These are phyloP conservation scores for Cladophialophora carrionii DNA, from an alignment of 2,329 filamentous ascomycete species.

Conservation along the genomic window DNA sequence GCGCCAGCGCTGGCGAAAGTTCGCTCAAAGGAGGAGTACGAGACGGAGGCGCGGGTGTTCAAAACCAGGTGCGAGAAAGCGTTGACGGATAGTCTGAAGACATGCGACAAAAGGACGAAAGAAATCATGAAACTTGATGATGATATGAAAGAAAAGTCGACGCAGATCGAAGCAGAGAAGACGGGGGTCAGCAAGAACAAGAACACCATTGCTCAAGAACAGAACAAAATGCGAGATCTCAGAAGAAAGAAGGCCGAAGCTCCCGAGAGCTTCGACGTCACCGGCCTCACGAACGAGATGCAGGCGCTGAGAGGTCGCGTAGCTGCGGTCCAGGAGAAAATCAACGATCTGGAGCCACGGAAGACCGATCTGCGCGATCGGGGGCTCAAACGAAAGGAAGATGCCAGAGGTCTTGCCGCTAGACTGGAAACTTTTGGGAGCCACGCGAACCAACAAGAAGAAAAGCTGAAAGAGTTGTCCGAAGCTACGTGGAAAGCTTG, in stretches of 20 bases:
- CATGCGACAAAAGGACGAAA: conserved; percentile 42
- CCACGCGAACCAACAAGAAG: conserved; percentile 72
- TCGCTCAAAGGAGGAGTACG: conserved; percentile 71
- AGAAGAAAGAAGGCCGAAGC: conserved; percentile 65
- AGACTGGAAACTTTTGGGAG: conserved; percentile 69
- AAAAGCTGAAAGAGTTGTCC: conserved; percentile 64
- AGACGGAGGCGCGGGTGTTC: conserved; percentile 42
- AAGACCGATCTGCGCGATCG: conserved; percentile 45
- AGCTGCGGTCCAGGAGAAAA: conserved; percentile 47
- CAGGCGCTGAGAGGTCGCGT: conserved; percentile 23
- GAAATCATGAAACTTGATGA: conserved; percentile 48
- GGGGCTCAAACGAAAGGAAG: conserved; percentile 44
- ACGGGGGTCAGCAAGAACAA: conserved; percentile 57
- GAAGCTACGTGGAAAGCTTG: conserved; percentile 71
- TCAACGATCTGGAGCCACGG: conserved; percentile 38
- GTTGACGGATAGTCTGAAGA: conserved; percentile 51
- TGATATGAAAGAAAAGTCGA: conserved; percentile 44
- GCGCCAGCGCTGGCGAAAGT: conserved; percentile 72
- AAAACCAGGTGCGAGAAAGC: conserved; percentile 58
- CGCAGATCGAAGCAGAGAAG: conserved; percentile 56
- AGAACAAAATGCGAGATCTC: conserved; percentile 64
- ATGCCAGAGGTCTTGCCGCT: conserved; percentile 49
- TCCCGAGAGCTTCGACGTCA: conserved; percentile 66
- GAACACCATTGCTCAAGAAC: conserved; percentile 56
- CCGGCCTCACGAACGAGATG: conserved; percentile 30